Conservation (phyloP, 1,284 basidiomycete species). For the Naganishia albida region DNA sequence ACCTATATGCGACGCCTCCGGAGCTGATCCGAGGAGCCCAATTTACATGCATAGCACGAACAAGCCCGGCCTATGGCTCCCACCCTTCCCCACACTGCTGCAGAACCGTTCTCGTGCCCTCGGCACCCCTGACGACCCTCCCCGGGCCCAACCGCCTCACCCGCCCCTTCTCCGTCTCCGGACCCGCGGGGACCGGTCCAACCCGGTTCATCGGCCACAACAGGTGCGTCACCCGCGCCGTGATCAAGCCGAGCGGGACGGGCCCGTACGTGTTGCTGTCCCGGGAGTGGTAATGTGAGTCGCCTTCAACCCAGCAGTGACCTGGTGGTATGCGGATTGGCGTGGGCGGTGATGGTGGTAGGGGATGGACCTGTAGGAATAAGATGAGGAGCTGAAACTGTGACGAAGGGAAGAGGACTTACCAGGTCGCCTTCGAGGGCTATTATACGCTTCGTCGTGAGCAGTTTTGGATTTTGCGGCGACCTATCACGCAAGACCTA, state of each 20-base stretch:
- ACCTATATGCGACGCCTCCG: too few relatives aligned
- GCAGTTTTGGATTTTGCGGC: conserved; percentile 55
- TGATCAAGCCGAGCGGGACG: conserved; percentile 55
- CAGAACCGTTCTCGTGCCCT: not conserved
- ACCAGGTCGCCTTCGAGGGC: conserved; percentile 59
- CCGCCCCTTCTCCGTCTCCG: conserved; percentile 36
- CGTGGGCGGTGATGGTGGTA: conserved; percentile 49
- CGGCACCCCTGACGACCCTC: not conserved
- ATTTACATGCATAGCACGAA: too few relatives aligned
- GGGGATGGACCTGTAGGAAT: conserved; percentile 45
- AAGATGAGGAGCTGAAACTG: not conserved
- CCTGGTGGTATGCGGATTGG: conserved; percentile 53
- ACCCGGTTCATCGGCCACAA: conserved; percentile 53
- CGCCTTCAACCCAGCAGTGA: conserved; percentile 60
- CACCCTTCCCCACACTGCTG: not conserved
- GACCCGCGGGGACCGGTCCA: conserved; percentile 39
- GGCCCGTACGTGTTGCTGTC: conserved; percentile 59
- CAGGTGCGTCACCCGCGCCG: conserved; percentile 52
- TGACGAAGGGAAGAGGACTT: conserved; percentile 24
- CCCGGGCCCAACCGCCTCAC: conserved; percentile 22
- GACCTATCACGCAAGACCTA: conserved; percentile 45
- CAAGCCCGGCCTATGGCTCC: not conserved
- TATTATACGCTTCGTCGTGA: conserved; percentile 60
- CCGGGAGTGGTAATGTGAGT: conserved; percentile 55
- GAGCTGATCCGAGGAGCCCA: too few relatives aligned